These are phyloP conservation scores for Ophiostoma ulmi DNA, from an alignment of 2,329 filamentous ascomycete genomes.

Conservation along the genomic window DNA sequence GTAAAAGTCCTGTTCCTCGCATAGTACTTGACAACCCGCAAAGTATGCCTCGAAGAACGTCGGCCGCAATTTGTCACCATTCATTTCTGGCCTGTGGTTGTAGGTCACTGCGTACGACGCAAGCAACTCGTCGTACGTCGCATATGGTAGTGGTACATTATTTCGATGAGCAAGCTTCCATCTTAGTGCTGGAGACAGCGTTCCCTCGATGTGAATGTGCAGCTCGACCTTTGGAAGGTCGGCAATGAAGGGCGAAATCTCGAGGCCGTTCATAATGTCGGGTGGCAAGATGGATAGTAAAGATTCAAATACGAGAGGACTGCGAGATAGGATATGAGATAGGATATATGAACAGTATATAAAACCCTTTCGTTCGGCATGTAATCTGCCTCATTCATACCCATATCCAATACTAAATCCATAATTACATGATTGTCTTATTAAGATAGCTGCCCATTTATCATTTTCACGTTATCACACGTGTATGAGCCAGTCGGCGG, in stretches of 20 bases:
- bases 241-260: neutral
- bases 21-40: slow-evolving; percentile 5
- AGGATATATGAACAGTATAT: neutral
- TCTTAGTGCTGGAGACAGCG: neutral
- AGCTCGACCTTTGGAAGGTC: slow-evolving; percentile 11
- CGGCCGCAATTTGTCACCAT: slow-evolving; percentile 10
- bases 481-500: neutral
- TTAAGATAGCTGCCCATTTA: neutral
- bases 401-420: neutral
- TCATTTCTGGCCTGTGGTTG: slow-evolving; percentile 11
- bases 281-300: neutral
- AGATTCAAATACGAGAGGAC: too few relatives aligned
- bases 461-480: neutral
- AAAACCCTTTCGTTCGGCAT: neutral
- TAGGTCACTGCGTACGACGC: slow-evolving; percentile 7
- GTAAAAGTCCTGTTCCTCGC: slow-evolving; percentile 7
- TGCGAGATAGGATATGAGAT: neutral
- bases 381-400: neutral
- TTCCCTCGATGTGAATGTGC: slow-evolving; percentile 8
- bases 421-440: neutral
- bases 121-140: slow-evolving; percentile 6
- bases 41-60: slow-evolving; percentile 14
- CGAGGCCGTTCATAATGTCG: neutral
- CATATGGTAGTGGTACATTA: slow-evolving; percentile 5
- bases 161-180: slow-evolving; percentile 14